These are phyloP conservation scores for Eutrema yunnanense DNA, from an alignment of 345 rosid genomes.

Conservation along the genomic window DNA sequence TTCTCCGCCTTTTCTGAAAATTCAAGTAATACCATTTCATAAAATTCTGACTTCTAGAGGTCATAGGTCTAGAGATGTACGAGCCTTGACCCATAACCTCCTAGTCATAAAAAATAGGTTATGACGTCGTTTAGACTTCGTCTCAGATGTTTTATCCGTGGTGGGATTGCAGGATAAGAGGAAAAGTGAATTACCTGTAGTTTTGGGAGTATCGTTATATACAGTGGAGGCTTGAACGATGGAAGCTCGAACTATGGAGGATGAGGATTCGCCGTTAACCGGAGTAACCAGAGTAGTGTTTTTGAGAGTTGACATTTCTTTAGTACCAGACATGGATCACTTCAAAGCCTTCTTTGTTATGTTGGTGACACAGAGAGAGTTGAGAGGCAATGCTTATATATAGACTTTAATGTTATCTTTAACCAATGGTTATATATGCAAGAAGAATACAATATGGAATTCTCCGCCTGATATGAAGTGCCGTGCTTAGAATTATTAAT, in stretches of 20 bases:
- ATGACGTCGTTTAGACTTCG: too few relatives aligned
- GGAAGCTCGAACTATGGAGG: constrained; percentile 55
- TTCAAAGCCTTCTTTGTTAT: background rate
- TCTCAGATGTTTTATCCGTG: too few relatives aligned
- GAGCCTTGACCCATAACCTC: too few relatives aligned
- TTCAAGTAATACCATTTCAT: background rate
- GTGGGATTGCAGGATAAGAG: too few relatives aligned
- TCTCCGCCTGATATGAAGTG: too few relatives aligned
- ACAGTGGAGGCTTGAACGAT: constrained; percentile 85
- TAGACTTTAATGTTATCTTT: too few relatives aligned
- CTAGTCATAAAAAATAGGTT: too few relatives aligned
- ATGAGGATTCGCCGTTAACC: constrained; percentile 24
- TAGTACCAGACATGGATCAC: too few relatives aligned
- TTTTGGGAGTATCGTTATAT: constrained; percentile 74
- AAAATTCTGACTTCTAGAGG: background rate
- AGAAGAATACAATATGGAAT: too few relatives aligned
- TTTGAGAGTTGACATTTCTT: background rate
- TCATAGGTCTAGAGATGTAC: too few relatives aligned
- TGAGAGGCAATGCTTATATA: background rate
- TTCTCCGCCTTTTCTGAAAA: constrained; percentile 59
- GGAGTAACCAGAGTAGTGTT: background rate
- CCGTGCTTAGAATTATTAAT: too few relatives aligned
- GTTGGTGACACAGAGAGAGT: background rate
- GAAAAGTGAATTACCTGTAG: constrained; percentile 26
- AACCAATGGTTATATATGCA: too few relatives aligned